Evolutionary conservation across 345 rosid genomes (phyloP).

Genomic region (Streptanthus diversifolius): DNA sequence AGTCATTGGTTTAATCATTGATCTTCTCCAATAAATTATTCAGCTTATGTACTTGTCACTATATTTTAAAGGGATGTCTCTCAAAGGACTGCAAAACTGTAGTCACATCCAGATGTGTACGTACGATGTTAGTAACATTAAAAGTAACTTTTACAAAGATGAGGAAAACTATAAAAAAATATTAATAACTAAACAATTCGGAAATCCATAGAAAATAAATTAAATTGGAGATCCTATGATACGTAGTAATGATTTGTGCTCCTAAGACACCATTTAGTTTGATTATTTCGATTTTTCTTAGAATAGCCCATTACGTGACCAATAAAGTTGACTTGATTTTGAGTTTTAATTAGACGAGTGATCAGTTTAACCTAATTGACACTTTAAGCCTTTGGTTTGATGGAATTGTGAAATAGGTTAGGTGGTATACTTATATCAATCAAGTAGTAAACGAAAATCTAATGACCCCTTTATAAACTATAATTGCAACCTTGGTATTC

Average conservation of each 20-base stretch:
- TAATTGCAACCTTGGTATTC: slow-evolving; percentile 1
- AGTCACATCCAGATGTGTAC: slow-evolving; percentile 28
- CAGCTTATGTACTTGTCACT: slow-evolving; percentile 27
- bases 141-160: slow-evolving; percentile 13
- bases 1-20: slow-evolving; percentile 26
- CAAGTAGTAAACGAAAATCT: slow-evolving; percentile 13
- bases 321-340: slow-evolving; percentile 25
- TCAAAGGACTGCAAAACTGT: slow-evolving; percentile 23
- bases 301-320: not conserved
- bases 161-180: not conserved
- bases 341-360: slow-evolving; percentile 24
- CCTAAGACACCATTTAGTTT: not conserved
- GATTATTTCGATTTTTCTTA: not conserved
- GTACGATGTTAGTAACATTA: slow-evolving; percentile 27
- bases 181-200: not conserved
- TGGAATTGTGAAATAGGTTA: slow-evolving; percentile 23
- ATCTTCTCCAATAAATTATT: slow-evolving; percentile 20
- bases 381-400: slow-evolving; percentile 32
- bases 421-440: slow-evolving; percentile 22
- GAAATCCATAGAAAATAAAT: not conserved
- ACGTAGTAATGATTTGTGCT: not conserved
- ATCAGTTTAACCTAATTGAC: slow-evolving; percentile 36
- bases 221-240: not conserved
- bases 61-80: slow-evolving; percentile 21
- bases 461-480: slow-evolving; percentile 12